These are phyloP conservation scores for Capronia coronata DNA, from an alignment of 2,329 filamentous ascomycete species.

Conservation along the genomic window DNA sequence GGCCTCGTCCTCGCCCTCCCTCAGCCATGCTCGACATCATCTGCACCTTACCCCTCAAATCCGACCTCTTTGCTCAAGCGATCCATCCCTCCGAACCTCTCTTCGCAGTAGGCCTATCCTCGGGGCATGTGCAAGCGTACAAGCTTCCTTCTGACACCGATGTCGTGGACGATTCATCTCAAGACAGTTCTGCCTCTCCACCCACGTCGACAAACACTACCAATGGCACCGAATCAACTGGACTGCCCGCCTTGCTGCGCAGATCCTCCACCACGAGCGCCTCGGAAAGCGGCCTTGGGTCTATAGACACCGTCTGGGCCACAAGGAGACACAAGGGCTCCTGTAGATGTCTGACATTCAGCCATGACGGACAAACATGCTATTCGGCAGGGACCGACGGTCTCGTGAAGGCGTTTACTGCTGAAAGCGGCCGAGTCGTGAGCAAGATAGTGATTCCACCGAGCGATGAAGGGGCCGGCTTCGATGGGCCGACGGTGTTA, in stretches of 20 bases:
- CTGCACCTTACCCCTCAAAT: slow-evolving; percentile 76
- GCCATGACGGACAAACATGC: slow-evolving; percentile 65
- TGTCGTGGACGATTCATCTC: slow-evolving; percentile 14
- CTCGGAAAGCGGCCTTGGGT: slow-evolving; percentile 59
- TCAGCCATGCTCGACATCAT: slow-evolving; percentile 64
- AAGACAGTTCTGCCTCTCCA: slow-evolving; percentile 12
- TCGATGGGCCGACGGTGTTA: slow-evolving; percentile 70
- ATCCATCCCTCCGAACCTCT: slow-evolving; percentile 79
- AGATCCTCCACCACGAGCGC: slow-evolving; percentile 33
- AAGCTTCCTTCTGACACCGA: slow-evolving; percentile 56
- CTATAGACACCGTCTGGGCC: slow-evolving; percentile 77
- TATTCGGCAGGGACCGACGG: slow-evolving; percentile 58
- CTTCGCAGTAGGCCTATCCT: slow-evolving; percentile 66
- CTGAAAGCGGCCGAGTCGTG: slow-evolving; percentile 59
- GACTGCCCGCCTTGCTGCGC: slow-evolving; percentile 22
- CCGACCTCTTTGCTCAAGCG: slow-evolving; percentile 83
- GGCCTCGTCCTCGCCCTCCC: not conserved
- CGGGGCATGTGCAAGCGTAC: slow-evolving; percentile 51
- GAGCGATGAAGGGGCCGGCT: slow-evolving; percentile 3
- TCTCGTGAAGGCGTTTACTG: slow-evolving; percentile 55
- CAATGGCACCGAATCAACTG: slow-evolving; percentile 15
- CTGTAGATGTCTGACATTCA: slow-evolving; percentile 75
- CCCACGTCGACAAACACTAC: slow-evolving; percentile 2
- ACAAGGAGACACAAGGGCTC: slow-evolving; percentile 90
- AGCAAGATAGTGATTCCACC: slow-evolving; percentile 74